Base-by-base conservation (phyloP, 2,329 filamentous ascomycete species). In the Diplodia sapinea region DNA sequence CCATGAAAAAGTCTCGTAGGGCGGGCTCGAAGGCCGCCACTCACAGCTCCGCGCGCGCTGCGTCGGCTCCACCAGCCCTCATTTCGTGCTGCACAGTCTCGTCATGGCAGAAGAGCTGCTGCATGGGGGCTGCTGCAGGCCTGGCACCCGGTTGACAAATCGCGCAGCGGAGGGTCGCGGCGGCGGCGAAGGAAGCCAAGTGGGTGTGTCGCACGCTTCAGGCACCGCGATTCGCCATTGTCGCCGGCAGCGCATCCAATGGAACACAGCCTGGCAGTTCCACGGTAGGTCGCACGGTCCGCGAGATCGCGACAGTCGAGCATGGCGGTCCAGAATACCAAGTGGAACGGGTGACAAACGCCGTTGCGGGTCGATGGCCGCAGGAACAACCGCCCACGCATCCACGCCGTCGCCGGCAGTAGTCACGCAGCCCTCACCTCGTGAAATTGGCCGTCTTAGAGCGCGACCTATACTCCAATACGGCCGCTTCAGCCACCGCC, bases 401-500 rank as follows among this genome's bases (percentile, higher is more conserved):
- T 36, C 33, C 33, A 12, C 33, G 33, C 33, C 50, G 26, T 29
- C 50, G 26, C 23, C 26, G 33, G 3, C 33, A n/a, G n/a, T n/a
- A 36, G 50, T 17, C 15, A n/a, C 50, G 26, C 23, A n/a, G 40
- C 40, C 3, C 15, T 13, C 15, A 33, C 31, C 31, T 5, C 31
- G 57, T 36, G 31, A 63, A 63, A 63, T 63, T 63, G 59, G n/a
- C 15, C 2, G 59, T 63, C 59, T 63, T 63, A 40, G 59, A 63
- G 47, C 6, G 47, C 20, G 31, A 51, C 17, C 59, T 63, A 63
- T 38, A 40, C 43, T 5, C 47, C 59, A 63, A 63, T 63, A 51
- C 59, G 59, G 59, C 59, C 43, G 31, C 20, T 43, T 36, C 59
- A 63, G 59, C 59, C 59, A 63, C 59, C 47, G 47, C 43, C n/a